These are phyloP conservation scores for Neoascochyta sp. DNA, from an alignment of 2,329 filamentous ascomycete genomes.

Conservation along the genomic window DNA sequence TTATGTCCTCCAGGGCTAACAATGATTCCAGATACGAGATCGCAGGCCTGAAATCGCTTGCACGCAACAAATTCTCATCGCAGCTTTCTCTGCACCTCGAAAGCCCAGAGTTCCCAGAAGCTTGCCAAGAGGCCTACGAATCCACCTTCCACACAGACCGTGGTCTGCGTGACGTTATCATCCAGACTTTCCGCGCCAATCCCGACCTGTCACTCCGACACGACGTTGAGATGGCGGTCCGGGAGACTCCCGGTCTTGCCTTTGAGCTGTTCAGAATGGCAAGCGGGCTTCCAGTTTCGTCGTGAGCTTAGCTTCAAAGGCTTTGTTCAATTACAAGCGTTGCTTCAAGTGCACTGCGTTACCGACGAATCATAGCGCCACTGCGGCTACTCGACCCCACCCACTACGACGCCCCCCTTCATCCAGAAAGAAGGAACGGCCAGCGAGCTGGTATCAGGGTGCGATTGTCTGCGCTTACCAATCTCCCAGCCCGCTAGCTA, in stretches of 20 bases:
- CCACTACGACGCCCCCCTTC: no score
- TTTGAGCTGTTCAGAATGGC: constrained; percentile 49
- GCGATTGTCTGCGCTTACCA: no score
- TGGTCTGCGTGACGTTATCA: constrained; percentile 47
- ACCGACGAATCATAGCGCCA: no score
- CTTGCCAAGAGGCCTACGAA: constrained; percentile 49
- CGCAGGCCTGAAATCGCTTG: constrained; percentile 45
- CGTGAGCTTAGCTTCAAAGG: no score
- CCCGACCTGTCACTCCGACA: constrained; percentile 45
- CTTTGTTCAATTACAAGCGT: no score
- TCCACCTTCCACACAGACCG: constrained; percentile 49
- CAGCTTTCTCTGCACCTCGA: constrained; percentile 44
- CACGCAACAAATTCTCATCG: constrained; percentile 46
- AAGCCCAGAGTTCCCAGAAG: constrained; percentile 46
- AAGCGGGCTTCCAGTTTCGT: constrained; percentile 43
- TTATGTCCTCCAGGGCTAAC: constrained; percentile 20
- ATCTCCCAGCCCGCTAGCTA: no score
- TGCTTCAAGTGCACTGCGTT: no score
- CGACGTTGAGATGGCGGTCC: constrained; percentile 45
- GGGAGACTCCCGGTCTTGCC: constrained; percentile 46
- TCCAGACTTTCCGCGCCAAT: constrained; percentile 47
- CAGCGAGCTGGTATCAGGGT: no score
- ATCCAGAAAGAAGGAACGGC: no score
- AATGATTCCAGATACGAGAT: constrained; percentile 43
- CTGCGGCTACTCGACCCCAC: no score